These are phyloP conservation scores for Nyssa sinensis DNA, from an alignment of 148 eudicot genomes.

Conservation along the genomic window DNA sequence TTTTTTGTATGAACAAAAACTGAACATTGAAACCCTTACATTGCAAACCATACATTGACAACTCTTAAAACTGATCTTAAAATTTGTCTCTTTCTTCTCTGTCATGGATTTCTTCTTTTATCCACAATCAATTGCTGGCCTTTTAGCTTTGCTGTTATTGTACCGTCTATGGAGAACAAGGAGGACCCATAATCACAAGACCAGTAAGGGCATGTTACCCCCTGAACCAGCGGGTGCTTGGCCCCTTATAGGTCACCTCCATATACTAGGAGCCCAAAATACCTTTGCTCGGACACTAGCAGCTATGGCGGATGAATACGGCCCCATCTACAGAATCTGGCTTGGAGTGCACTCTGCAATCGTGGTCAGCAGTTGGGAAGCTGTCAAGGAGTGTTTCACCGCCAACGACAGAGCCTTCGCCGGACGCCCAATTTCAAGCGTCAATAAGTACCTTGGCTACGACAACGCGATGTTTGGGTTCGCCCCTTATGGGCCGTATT, in stretches of 20 bases:
- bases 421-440: background rate
- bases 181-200: background rate
- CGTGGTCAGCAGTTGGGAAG: slow-evolving; percentile 10
- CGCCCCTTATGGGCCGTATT: background rate
- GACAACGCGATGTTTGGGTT: background rate
- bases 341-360: background rate
- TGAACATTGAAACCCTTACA: no score
- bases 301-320: slow-evolving; percentile 1
- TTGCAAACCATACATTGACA: no score
- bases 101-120: slow-evolving; percentile 8
- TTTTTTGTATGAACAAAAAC: no score
- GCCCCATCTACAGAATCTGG: background rate
- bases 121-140: background rate
- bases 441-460: slow-evolving; percentile 1
- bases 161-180: background rate
- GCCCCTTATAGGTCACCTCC: slow-evolving; percentile 9
- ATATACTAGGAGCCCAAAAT: background rate
- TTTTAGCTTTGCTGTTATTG: background rate
- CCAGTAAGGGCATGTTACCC: background rate
- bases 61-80: no score
- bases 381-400: slow-evolving; percentile 12
- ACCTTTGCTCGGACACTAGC: background rate
- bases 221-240: background rate
- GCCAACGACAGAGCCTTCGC: background rate
- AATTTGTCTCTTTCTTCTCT: no score